phyloP scores from a whole-genome alignment of 2,329 filamentous ascomycete species.

The Colletotrichum falcatum region DNA sequence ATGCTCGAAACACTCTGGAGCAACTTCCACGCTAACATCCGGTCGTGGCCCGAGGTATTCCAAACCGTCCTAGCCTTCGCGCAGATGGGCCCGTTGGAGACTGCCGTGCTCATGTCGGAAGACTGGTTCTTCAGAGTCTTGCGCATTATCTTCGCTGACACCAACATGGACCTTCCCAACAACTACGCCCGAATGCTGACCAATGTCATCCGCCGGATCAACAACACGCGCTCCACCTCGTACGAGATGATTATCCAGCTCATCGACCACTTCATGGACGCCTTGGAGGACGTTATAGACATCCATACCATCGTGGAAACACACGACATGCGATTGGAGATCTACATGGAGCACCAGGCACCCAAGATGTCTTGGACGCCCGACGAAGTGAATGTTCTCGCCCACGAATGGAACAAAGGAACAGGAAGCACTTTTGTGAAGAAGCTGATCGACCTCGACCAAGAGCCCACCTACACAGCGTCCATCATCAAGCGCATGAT shows the following conservation, averaged over 20 bases:
- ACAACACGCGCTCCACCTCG: constrained; percentile 62
- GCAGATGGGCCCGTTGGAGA: constrained; percentile 69
- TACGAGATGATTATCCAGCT: constrained; percentile 67
- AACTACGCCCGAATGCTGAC: constrained; percentile 69
- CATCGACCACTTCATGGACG: constrained; percentile 58
- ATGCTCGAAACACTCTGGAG: constrained; percentile 70
- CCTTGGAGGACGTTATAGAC: constrained; percentile 55
- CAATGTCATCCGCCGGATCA: constrained; percentile 62
- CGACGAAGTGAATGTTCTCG: constrained; percentile 60
- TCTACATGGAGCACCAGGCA: constrained; percentile 47
- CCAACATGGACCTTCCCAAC: constrained; percentile 59
- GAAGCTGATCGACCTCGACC: constrained; percentile 73
- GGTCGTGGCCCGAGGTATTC: constrained; percentile 84
- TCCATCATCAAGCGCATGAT: constrained; percentile 70
- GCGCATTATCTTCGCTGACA: constrained; percentile 72
- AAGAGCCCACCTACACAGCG: constrained; percentile 64
- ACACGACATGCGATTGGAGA: constrained; percentile 53
- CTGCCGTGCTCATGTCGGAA: constrained; percentile 68
- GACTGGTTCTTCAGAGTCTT: constrained; percentile 71
- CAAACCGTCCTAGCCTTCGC: constrained; percentile 76
- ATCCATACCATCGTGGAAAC: constrained; percentile 53
- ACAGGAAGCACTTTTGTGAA: constrained; percentile 69
- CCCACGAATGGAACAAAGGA: constrained; percentile 55
- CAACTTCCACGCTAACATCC: constrained; percentile 69
- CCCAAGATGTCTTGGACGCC: constrained; percentile 58